Conservation (phyloP, 495 filamentous ascomycete species). For the Xylaria castorea region DNA sequence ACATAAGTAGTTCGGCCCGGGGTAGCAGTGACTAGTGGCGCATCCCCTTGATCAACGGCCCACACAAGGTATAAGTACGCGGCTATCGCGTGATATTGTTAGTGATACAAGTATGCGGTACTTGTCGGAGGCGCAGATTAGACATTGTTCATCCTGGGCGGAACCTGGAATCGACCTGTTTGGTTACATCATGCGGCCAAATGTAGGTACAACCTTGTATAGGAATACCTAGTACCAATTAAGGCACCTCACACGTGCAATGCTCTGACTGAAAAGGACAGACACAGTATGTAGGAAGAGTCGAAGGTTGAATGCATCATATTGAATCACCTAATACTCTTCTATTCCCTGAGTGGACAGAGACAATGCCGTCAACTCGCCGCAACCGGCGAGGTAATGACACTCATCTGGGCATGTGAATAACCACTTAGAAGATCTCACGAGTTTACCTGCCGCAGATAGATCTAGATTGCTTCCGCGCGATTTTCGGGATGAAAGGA, state of each 20-base stretch:
- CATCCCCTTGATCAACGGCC: not conserved
- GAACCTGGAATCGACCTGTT: not conserved
- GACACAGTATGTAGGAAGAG: not conserved
- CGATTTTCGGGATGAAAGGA: constrained; percentile 9
- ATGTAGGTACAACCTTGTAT: constrained; percentile 2
- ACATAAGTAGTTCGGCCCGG: constrained; percentile 6
- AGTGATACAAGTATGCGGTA: not conserved
- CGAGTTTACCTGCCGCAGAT: not conserved
- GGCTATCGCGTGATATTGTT: no score
- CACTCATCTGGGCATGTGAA: not conserved
- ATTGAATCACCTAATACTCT: not conserved
- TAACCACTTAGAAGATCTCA: not conserved
- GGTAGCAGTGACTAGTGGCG: constrained; percentile 5
- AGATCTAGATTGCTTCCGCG: constrained; percentile 8
- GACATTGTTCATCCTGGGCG: not conserved
- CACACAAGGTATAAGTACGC: not conserved
- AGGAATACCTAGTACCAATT: not conserved
- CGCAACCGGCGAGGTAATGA: not conserved
- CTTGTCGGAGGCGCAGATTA: not conserved
- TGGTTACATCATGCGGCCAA: constrained; percentile 22
- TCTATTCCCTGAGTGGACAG: not conserved
- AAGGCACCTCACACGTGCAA: constrained; percentile 1
- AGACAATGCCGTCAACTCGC: not conserved
- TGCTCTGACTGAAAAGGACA: not conserved
- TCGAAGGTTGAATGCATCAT: not conserved